Evolutionary conservation across 805 yeast species (phyloP).

Genomic region (Huiozyma naganishii): DNA sequence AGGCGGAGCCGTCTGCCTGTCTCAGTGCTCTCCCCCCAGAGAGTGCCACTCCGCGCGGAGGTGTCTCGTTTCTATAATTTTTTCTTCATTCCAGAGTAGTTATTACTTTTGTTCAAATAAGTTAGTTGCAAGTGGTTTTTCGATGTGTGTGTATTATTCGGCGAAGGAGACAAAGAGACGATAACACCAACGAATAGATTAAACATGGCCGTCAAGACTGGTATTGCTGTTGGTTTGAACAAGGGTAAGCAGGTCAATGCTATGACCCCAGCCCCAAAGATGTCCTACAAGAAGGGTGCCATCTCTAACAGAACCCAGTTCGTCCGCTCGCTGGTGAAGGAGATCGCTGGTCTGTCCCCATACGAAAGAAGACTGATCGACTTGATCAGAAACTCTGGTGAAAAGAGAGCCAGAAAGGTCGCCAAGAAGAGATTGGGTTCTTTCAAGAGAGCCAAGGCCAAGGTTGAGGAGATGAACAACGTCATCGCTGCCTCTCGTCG

Average conservation of each 20-base stretch:
- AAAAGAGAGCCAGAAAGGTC: constrained; percentile 99
- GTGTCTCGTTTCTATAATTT: too few relatives aligned
- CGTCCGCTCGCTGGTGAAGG: constrained; percentile 91
- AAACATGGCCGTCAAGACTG: constrained; percentile 25
- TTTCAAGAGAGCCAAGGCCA: constrained; percentile 98
- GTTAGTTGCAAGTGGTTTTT: too few relatives aligned
- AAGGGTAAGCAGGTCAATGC: constrained; percentile 95
- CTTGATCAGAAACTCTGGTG: constrained; percentile 99
- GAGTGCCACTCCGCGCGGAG: too few relatives aligned
- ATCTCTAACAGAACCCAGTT: constrained; percentile 89
- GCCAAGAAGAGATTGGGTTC: constrained; percentile 99
- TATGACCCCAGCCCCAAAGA: constrained; percentile 75
- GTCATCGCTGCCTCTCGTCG: constrained; percentile 96
- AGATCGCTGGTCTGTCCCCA: constrained; percentile 98
- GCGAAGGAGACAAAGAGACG: too few relatives aligned
- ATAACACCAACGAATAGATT: too few relatives aligned
- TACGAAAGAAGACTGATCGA: constrained; percentile 99
- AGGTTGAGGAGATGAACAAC: constrained; percentile 97
- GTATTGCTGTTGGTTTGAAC: constrained; percentile 97
- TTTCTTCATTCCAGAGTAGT: too few relatives aligned
- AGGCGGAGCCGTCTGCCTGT: too few relatives aligned
- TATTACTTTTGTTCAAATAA: too few relatives aligned
- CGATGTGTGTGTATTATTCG: too few relatives aligned
- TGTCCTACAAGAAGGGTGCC: constrained; percentile 95
- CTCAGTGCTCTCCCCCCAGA: too few relatives aligned